These are phyloP conservation scores for Excoecaria cochinchinensis DNA, from an alignment of 345 rosid genomes.

Conservation along the genomic window DNA sequence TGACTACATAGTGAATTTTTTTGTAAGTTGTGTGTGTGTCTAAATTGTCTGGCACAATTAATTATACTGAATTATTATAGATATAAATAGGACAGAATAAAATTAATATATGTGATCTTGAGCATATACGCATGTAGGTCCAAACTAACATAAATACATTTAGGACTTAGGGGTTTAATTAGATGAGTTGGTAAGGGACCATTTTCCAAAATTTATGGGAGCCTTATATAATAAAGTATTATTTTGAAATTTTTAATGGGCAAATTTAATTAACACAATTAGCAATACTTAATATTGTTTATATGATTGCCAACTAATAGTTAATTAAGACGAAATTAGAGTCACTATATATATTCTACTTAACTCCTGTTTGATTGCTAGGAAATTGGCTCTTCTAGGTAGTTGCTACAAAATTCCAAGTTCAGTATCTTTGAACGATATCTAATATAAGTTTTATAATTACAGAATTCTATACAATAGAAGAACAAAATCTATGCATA, in stretches of 20 bases:
- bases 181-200: neutral
- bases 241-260: neutral
- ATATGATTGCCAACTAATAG: conserved; percentile 1
- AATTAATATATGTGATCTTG: neutral
- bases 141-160: neutral
- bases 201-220: conserved; percentile 2
- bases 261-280: too few species aligned
- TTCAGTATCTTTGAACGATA: conserved; percentile 23
- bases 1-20: too few species aligned
- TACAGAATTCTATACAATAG: neutral
- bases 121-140: neutral
- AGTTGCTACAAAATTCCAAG: conserved; percentile 29
- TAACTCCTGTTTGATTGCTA: neutral
- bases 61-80: too few species aligned
- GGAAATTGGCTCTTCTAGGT: conserved; percentile 6
- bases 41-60: too few species aligned
- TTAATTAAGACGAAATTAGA: neutral
- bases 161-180: neutral
- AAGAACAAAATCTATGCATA: too few species aligned
- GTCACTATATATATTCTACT: conserved; percentile 3
- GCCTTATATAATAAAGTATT: neutral
- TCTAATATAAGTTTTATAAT: neutral
- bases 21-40: too few species aligned
- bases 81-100: neutral
- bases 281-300: neutral